Conservation (phyloP, 805 yeast genomes). For the Suhomyces xylopsoci region DNA sequence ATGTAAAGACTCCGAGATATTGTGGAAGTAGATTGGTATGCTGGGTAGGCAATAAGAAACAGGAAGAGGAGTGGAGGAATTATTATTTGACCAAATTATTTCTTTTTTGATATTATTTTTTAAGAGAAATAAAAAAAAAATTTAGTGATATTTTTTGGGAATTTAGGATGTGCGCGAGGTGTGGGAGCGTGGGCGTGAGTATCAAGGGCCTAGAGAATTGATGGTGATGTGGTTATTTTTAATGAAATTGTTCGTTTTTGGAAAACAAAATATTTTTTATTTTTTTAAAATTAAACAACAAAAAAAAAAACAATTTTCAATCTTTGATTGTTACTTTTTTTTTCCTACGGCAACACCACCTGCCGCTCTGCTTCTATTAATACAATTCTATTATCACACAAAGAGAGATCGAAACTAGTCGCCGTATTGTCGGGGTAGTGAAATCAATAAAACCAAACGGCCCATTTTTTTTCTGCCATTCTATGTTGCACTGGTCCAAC, state of each 20-base stretch:
- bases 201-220: neutral
- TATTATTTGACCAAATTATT: neutral
- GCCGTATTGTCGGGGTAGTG: neutral
- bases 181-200: neutral
- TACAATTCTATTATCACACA: neutral
- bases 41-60: neutral
- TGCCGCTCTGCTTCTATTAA: neutral
- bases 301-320: neutral
- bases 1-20: neutral
- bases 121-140: neutral
- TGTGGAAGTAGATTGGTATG: neutral
- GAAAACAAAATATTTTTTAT: neutral
- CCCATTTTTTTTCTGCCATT: neutral
- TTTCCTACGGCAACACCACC: neutral
- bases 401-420: neutral
- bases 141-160: neutral
- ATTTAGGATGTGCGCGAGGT: neutral
- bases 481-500: neutral
- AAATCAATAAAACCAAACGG: neutral
- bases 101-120: neutral
- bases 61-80: neutral
- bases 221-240: neutral
- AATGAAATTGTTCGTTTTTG: neutral
- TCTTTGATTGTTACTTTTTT: neutral
- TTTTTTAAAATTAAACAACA: neutral